Percentiles rank a stretch among this genome's conserved stretches.
Evolutionary conservation across 2,329 filamentous ascomycete species (phyloP).

Genomic region (Chaetomium sp.): DNA sequence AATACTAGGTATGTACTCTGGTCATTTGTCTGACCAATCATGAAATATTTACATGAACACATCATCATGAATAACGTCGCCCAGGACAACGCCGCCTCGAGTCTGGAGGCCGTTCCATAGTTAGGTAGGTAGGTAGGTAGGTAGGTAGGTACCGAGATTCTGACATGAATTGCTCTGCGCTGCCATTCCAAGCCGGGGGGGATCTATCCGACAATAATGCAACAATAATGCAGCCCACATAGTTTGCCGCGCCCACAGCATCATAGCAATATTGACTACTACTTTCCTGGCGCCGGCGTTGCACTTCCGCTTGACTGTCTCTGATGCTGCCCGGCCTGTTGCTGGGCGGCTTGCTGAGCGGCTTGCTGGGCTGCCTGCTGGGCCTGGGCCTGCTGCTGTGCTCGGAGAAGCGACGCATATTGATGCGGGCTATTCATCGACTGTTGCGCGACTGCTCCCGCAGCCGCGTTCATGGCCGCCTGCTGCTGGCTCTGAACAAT

Average conservation of each 20-base stretch:
- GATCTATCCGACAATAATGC: neutral
- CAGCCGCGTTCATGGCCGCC: conserved; percentile 46
- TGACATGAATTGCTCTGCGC: neutral
- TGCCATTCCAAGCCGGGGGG: neutral
- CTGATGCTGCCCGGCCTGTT: conserved; percentile 31
- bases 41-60: conserved; percentile 27
- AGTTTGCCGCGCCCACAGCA: neutral
- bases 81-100: neutral
- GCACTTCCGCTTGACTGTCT: conserved; percentile 36
- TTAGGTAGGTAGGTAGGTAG: no score
- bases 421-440: conserved; percentile 60
- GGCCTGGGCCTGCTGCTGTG: conserved; percentile 57
- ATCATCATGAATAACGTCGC: conserved; percentile 15
- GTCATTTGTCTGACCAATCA: conserved; percentile 19
- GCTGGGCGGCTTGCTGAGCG: conserved; percentile 26
- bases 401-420: conserved; percentile 60
- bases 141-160: no score
- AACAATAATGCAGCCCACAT: neutral
- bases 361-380: conserved; percentile 31
- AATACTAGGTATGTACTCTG: conserved; percentile 22
- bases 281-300: conserved; percentile 33
- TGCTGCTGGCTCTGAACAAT: conserved; percentile 53
- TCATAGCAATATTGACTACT: neutral
- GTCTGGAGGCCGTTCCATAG: neutral
- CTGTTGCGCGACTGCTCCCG: conserved; percentile 50